Conservation (phyloP, 2,329 filamentous ascomycete species). For the Cyphellophora europaea region DNA sequence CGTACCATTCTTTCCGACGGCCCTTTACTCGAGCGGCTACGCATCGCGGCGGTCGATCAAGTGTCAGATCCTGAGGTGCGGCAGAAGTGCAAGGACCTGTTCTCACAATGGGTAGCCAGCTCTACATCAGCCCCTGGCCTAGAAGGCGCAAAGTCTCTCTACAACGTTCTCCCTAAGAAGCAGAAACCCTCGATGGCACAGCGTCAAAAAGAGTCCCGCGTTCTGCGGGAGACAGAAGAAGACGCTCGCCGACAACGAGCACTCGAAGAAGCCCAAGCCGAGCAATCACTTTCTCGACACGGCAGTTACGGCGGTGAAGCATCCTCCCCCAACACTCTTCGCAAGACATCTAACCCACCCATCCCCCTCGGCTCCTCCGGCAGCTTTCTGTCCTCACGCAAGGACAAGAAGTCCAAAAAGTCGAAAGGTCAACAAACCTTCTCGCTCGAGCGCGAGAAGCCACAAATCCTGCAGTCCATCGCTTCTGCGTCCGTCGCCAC, state of each 20-base stretch:
- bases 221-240: conserved; percentile 68
- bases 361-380: conserved; percentile 15
- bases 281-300: background rate
- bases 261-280: conserved; percentile 11
- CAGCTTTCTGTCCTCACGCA: conserved; percentile 16
- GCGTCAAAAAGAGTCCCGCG: conserved; percentile 69
- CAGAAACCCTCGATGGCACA: conserved; percentile 47
- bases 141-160: conserved; percentile 67
- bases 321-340: conserved; percentile 7
- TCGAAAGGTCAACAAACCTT: conserved; percentile 53
- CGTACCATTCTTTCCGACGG: conserved; percentile 74
- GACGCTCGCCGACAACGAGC: conserved; percentile 52
- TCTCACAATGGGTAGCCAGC: conserved; percentile 70
- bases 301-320: background rate
- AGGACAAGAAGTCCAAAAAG: conserved; percentile 44
- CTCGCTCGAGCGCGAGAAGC: conserved; percentile 79
- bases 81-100: conserved; percentile 78
- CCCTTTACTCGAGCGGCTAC: conserved; percentile 78
- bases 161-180: conserved; percentile 56
- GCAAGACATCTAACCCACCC: conserved; percentile 12
- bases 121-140: conserved; percentile 77
- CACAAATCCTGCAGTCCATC: conserved; percentile 76
- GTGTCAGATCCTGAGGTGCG: conserved; percentile 79
- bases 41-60: conserved; percentile 76
- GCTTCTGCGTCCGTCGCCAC: conserved; percentile 81